Evolutionary conservation across 1,139 yeast species (phyloP).

Genomic region (Yamadazyma atmosphaerica): DNA sequence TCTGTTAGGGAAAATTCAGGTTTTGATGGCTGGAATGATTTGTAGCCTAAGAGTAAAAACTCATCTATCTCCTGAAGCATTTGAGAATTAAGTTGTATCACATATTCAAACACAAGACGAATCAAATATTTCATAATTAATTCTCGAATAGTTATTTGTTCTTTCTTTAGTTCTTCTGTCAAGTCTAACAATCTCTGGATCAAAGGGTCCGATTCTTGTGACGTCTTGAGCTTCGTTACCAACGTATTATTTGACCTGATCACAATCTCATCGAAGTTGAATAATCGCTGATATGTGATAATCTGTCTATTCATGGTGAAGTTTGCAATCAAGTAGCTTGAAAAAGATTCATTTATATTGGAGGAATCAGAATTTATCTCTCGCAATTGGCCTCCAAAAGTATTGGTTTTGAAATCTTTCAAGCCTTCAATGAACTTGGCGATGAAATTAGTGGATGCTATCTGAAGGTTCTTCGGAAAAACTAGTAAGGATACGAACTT

Average conservation of each 20-base stretch:
- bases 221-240: constrained; percentile 9
- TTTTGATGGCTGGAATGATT: background rate
- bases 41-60: constrained; percentile 25
- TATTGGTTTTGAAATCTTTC: constrained; percentile 18
- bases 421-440: constrained; percentile 20
- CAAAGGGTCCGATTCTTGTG: constrained; percentile 5
- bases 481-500: constrained; percentile 21
- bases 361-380: too few species aligned
- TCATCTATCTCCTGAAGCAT: constrained; percentile 23
- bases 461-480: constrained; percentile 18
- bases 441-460: constrained; percentile 14
- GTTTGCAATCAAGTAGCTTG: constrained; percentile 16
- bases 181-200: constrained; percentile 4
- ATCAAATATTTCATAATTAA: constrained; percentile 19
- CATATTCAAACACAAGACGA: constrained; percentile 14
- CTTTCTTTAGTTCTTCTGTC: constrained; percentile 11
- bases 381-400: background rate
- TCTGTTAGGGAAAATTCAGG: background rate
- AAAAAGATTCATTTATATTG: constrained; percentile 7
- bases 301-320: constrained; percentile 24
- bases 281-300: constrained; percentile 26
- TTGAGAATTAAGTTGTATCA: constrained; percentile 4
- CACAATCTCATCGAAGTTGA: constrained; percentile 25
- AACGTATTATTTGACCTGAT: constrained; percentile 17
- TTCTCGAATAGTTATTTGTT: constrained; percentile 17